These are phyloP conservation scores for Apiotrichum siamense DNA, from an alignment of 1,284 basidiomycete genomes.

Conservation along the genomic window DNA sequence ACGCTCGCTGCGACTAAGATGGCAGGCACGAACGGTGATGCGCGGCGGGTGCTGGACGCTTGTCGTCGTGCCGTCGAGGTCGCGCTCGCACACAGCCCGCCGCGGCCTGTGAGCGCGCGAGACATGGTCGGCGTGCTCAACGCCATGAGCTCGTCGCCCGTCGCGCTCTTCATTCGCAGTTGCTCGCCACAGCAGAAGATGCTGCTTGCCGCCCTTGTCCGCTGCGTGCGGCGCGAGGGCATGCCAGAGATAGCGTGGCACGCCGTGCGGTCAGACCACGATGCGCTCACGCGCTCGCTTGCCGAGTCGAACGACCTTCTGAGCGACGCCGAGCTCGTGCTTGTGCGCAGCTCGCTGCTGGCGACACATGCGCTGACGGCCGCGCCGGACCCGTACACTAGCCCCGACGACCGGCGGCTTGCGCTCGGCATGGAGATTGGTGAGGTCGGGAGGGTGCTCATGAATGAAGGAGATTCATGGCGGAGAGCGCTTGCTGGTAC, in stretches of 20 bases:
- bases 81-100: constrained; percentile 42
- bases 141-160: constrained; percentile 86
- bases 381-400: constrained; percentile 29
- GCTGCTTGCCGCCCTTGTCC: constrained; percentile 79
- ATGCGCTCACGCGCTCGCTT: constrained; percentile 39
- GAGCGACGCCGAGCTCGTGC: constrained; percentile 35
- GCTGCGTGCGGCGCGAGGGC: constrained; percentile 75
- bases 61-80: constrained; percentile 82
- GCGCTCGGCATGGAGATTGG: constrained; percentile 47
- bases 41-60: constrained; percentile 85
- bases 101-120: constrained; percentile 57
- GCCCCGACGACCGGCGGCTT: constrained; percentile 39
- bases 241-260: constrained; percentile 80
- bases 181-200: constrained; percentile 81
- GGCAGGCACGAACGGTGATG: constrained; percentile 89
- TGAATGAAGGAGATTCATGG: constrained; percentile 47
- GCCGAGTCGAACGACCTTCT: constrained; percentile 36
- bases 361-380: constrained; percentile 41
- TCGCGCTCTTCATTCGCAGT: constrained; percentile 69
- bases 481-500: constrained; percentile 40
- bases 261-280: constrained; percentile 50
- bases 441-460: constrained; percentile 46
- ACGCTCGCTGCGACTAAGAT: constrained; percentile 87
- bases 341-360: constrained; percentile 36
- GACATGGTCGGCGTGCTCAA: constrained; percentile 79